Conservation (phyloP, 306 rosid species). For the Begonia fuchsioides region DNA sequence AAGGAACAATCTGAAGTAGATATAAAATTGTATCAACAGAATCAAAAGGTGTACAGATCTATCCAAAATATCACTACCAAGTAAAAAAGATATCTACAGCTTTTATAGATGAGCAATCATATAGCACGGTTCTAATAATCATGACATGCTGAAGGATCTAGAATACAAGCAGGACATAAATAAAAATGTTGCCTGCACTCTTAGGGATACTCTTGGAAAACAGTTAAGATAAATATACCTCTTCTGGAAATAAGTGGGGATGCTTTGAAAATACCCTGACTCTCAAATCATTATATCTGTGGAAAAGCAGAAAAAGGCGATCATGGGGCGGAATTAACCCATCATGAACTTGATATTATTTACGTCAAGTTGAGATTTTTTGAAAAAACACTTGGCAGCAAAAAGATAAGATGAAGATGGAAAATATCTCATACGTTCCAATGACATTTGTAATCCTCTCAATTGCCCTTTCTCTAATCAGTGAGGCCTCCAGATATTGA, state of each 20-base stretch:
- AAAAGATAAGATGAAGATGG: conserved; percentile 12
- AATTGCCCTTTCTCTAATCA: conserved; percentile 74
- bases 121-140: too few species aligned
- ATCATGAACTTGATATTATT: conserved; percentile 7
- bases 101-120: too few species aligned
- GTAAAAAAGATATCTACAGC: too few species aligned
- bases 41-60: too few species aligned
- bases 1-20: too few species aligned
- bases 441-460: conserved; percentile 76
- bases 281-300: conserved; percentile 76
- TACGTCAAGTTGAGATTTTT: not conserved
- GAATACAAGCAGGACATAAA: too few species aligned
- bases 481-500: conserved; percentile 92
- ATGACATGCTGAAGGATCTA: not conserved
- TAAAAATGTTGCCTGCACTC: too few species aligned
- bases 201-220: not conserved
- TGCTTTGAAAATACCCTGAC: conserved; percentile 80
- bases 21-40: too few species aligned
- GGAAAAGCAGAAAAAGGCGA: conserved; percentile 5
- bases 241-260: conserved; percentile 79
- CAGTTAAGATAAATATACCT: conserved; percentile 36
- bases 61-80: too few species aligned
- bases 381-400: conserved; percentile 3
- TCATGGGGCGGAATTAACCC: not conserved
- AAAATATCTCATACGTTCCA: conserved; percentile 64